Evolutionary conservation across 805 yeast species (phyloP).

Genomic region (Candida morakotiae): DNA sequence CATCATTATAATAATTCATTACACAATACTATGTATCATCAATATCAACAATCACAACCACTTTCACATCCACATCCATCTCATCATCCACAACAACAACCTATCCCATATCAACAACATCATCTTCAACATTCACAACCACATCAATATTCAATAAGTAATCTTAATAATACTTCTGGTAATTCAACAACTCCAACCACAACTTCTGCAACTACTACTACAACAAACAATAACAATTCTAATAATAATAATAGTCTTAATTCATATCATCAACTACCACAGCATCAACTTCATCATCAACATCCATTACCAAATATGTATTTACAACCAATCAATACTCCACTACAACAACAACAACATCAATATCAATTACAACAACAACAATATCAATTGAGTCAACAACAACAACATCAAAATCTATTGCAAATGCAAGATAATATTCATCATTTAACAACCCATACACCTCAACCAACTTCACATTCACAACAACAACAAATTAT

Average conservation of each 20-base stretch:
- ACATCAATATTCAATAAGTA: slow-evolving; percentile 5
- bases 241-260: neutral
- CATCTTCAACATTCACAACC: slow-evolving; percentile 12
- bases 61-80: slow-evolving; percentile 8
- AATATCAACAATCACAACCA: slow-evolving; percentile 5
- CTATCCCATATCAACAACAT: slow-evolving; percentile 5
- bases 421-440: slow-evolving; percentile 7
- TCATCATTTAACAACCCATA: slow-evolving; percentile 7
- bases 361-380: slow-evolving; percentile 14
- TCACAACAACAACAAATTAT: slow-evolving; percentile 8
- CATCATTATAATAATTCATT: slow-evolving; percentile 1
- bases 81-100: slow-evolving; percentile 9
- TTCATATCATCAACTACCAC: neutral
- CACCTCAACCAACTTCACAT: slow-evolving; percentile 5
- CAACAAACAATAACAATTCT: neutral
- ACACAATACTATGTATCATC: slow-evolving; percentile 5
- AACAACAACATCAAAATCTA: slow-evolving; percentile 8
- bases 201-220: neutral
- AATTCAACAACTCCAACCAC: slow-evolving; percentile 8
- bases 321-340: slow-evolving; percentile 5
- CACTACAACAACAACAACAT: slow-evolving; percentile 9
- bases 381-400: slow-evolving; percentile 5
- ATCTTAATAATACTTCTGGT: neutral
- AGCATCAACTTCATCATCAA: slow-evolving; percentile 7
- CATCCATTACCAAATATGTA: slow-evolving; percentile 6